These are phyloP conservation scores for Neurospora sp. DNA, from an alignment of 495 filamentous ascomycete species.

Conservation along the genomic window DNA sequence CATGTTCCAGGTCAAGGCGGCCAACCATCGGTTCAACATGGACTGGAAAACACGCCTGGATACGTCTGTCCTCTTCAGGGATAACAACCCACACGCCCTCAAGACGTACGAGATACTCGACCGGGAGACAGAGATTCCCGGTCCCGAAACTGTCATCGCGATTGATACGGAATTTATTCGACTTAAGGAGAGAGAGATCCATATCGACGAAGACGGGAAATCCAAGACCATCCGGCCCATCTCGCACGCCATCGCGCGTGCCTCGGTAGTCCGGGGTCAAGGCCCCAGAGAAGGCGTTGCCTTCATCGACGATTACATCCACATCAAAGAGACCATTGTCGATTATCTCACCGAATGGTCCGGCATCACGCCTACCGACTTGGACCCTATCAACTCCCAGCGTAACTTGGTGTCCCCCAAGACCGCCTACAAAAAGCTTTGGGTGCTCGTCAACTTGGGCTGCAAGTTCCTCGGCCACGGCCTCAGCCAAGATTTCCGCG, in stretches of 20 bases:
- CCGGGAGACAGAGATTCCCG: slow-evolving; percentile 51
- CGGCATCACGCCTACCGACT: slow-evolving; percentile 74
- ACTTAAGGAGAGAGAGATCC: slow-evolving; percentile 80
- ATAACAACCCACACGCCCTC: slow-evolving; percentile 18
- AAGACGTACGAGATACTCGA: slow-evolving; percentile 51
- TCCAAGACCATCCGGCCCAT: slow-evolving; percentile 77
- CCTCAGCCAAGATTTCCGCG: slow-evolving; percentile 86
- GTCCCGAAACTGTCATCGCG: slow-evolving; percentile 63
- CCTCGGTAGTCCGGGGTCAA: slow-evolving; percentile 73
- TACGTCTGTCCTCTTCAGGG: slow-evolving; percentile 69
- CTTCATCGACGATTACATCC: slow-evolving; percentile 97
- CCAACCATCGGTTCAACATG: slow-evolving; percentile 66
- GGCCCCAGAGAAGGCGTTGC: slow-evolving; percentile 67
- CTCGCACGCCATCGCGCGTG: slow-evolving; percentile 74
- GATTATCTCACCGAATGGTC: slow-evolving; percentile 93
- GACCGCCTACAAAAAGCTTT: slow-evolving; percentile 92
- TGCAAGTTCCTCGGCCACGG: slow-evolving; percentile 92
- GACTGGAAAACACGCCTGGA: slow-evolving; percentile 79
- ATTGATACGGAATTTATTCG: slow-evolving; percentile 95
- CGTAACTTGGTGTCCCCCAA: slow-evolving; percentile 83
- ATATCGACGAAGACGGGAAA: slow-evolving; percentile 83
- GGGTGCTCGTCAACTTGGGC: slow-evolving; percentile 89
- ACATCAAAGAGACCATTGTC: slow-evolving; percentile 79
- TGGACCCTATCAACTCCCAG: slow-evolving; percentile 60
- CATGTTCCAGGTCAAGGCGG: slow-evolving; percentile 68